Evolutionary conservation across 192 early-diverging fungal genomes (phyloP).

Genomic region (Mortierella alpina): DNA sequence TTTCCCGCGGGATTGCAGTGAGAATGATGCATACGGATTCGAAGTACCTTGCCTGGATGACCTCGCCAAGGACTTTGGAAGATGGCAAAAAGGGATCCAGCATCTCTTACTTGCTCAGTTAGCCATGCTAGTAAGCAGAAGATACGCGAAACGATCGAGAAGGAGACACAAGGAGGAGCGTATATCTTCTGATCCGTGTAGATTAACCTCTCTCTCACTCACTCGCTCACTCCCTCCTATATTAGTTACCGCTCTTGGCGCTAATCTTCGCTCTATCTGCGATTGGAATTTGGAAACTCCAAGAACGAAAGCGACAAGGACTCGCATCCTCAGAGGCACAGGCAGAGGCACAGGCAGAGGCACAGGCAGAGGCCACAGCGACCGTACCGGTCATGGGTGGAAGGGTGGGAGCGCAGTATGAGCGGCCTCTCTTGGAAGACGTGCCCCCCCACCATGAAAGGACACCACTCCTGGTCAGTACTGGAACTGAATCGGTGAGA

Average conservation of each 20-base stretch:
- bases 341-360: constrained; percentile 23
- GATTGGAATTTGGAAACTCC: constrained; percentile 19
- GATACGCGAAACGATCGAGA: neutral
- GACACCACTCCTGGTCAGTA: neutral
- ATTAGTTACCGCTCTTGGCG: constrained; percentile 15
- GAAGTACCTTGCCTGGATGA: constrained; percentile 25
- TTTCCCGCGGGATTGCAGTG: constrained; percentile 6
- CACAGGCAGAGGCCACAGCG: constrained; percentile 12
- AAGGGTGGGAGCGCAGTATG: constrained; percentile 7
- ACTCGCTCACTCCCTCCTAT: neutral
- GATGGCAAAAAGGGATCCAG: constrained; percentile 25
- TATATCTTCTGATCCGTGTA: neutral
- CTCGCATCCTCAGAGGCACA: constrained; percentile 13
- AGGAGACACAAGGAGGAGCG: neutral
- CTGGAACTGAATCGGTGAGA: constrained; percentile 4
- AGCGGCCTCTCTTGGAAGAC: constrained; percentile 15
- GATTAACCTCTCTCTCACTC: neutral
- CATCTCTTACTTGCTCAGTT: constrained; percentile 15
- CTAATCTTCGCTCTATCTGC: constrained; percentile 11
- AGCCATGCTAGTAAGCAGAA: constrained; percentile 15
- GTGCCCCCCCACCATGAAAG: neutral
- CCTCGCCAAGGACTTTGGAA: constrained; percentile 25
- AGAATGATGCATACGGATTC: neutral
- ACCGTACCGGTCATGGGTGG: constrained; percentile 2
- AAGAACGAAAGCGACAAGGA: constrained; percentile 8